Conservation (phyloP, 164 flowering plant genomes). For the Piper longum region DNA sequence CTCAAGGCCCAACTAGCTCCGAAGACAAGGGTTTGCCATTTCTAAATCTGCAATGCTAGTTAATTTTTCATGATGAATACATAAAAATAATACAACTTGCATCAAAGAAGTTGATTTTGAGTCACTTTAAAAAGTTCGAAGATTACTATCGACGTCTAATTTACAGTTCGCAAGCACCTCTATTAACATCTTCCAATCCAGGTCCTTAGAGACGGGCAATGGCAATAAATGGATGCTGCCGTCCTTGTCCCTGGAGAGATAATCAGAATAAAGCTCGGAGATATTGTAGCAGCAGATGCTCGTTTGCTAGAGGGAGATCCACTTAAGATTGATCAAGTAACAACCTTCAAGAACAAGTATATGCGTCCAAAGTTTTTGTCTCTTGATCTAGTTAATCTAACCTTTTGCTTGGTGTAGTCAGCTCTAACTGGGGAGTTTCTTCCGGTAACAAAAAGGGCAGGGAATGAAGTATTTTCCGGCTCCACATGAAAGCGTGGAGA, state of each 20-base stretch:
- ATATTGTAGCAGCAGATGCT: conserved; percentile 84
- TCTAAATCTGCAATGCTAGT: background rate
- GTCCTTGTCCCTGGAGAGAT: conserved; percentile 81
- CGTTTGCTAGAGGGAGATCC: conserved; percentile 80
- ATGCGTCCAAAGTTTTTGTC: background rate
- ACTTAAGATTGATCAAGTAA: conserved; percentile 70
- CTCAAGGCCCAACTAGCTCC: conserved; percentile 85
- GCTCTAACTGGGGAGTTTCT: conserved; percentile 86
- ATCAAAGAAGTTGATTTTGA: background rate
- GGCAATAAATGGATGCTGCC: conserved; percentile 77
- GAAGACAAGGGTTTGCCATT: conserved; percentile 42
- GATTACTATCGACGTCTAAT: background rate
- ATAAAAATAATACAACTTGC: background rate
- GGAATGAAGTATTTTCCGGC: conserved; percentile 74
- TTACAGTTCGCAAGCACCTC: background rate
- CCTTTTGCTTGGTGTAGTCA: conserved; percentile 34
- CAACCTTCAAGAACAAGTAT: background rate
- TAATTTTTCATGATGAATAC: too few relatives aligned
- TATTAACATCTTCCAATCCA: conserved; percentile 10
- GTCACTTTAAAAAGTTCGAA: too few relatives aligned
- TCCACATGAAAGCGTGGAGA: conserved; percentile 81
- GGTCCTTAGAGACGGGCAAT: conserved; percentile 73
- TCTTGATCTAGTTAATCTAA: background rate
- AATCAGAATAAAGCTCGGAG: conserved; percentile 77
- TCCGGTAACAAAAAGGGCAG: conserved; percentile 62